Evolutionary conservation across 2,329 filamentous ascomycete genomes (phyloP).

Genomic region (Colletotrichum sp.): DNA sequence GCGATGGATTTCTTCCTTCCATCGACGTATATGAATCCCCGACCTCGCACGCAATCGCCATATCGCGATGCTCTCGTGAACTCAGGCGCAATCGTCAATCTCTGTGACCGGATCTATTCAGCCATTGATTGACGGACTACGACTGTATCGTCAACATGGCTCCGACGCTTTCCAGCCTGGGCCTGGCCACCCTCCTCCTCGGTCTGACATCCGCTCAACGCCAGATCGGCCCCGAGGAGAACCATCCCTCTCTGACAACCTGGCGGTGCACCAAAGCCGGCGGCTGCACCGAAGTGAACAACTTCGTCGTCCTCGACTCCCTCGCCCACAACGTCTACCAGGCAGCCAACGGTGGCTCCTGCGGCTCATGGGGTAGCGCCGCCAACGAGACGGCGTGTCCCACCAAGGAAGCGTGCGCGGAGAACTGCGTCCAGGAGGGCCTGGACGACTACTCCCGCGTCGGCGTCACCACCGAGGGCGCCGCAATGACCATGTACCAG

Average conservation of each 20-base stretch:
- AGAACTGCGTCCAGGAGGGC: conserved; percentile 60
- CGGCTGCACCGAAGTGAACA: conserved; percentile 53
- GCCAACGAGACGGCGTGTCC: conserved; percentile 52
- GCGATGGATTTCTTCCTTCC: too few species aligned
- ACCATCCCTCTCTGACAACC: conserved; percentile 56
- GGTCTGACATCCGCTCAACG: conserved; percentile 40
- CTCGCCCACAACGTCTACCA: conserved; percentile 52
- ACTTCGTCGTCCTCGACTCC: conserved; percentile 56
- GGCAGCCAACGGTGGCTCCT: conserved; percentile 33
- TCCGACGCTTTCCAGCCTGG: not conserved
- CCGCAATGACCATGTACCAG: conserved; percentile 33
- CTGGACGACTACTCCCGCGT: conserved; percentile 48
- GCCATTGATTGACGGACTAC: not conserved
- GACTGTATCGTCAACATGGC: conserved; percentile 3
- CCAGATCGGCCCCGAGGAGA: conserved; percentile 46
- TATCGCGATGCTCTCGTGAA: not conserved
- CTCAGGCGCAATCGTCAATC: not conserved
- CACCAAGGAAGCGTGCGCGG: conserved; percentile 52
- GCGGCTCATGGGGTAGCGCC: conserved; percentile 35
- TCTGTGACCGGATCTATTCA: not conserved
- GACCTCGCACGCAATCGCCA: not conserved
- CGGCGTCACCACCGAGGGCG: conserved; percentile 37
- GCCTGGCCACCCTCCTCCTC: conserved; percentile 25
- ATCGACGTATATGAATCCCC: not conserved
- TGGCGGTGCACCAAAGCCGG: conserved; percentile 55